Evolutionary conservation across 106 monocot genomes (phyloP).

Genomic region (Platanthera guangdongensis): DNA sequence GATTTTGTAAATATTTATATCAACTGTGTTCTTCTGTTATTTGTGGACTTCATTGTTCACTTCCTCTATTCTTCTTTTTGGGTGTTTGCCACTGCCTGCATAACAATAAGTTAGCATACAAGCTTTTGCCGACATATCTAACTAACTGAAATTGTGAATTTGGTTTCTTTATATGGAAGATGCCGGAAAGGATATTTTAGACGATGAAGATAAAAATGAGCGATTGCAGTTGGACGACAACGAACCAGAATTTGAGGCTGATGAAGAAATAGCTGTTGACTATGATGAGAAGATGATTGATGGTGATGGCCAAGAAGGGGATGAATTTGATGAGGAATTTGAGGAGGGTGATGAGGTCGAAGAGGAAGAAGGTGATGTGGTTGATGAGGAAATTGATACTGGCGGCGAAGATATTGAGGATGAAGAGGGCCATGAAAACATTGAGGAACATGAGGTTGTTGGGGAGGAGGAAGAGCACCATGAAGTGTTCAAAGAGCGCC

Average conservation of each 20-base stretch:
- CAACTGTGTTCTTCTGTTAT: no score
- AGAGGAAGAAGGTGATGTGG: slow-evolving; percentile 33
- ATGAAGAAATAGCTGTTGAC: slow-evolving; percentile 52
- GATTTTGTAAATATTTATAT: no score
- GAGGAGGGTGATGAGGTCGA: slow-evolving; percentile 40
- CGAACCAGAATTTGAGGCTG: slow-evolving; percentile 75
- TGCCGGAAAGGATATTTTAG: slow-evolving; percentile 35
- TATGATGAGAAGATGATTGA: slow-evolving; percentile 61
- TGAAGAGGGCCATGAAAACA: slow-evolving; percentile 44
- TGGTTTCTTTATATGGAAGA: slow-evolving; percentile 31
- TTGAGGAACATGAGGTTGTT: slow-evolving; percentile 38
- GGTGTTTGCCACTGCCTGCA: no score
- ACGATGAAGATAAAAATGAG: slow-evolving; percentile 69
- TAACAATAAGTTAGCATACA: no score
- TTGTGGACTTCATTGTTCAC: no score
- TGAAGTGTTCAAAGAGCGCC: slow-evolving; percentile 59
- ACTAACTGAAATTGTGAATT: not conserved
- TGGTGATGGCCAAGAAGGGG: slow-evolving; percentile 44
- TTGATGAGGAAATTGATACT: slow-evolving; percentile 46
- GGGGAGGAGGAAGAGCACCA: slow-evolving; percentile 63
- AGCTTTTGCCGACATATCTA: not conserved
- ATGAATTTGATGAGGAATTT: slow-evolving; percentile 20
- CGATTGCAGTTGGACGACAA: slow-evolving; percentile 65
- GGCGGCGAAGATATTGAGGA: slow-evolving; percentile 47
- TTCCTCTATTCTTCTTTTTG: no score